Conservation (phyloP, 129 eudicot species). For the Chrysanthemum lavandulifolium region DNA sequence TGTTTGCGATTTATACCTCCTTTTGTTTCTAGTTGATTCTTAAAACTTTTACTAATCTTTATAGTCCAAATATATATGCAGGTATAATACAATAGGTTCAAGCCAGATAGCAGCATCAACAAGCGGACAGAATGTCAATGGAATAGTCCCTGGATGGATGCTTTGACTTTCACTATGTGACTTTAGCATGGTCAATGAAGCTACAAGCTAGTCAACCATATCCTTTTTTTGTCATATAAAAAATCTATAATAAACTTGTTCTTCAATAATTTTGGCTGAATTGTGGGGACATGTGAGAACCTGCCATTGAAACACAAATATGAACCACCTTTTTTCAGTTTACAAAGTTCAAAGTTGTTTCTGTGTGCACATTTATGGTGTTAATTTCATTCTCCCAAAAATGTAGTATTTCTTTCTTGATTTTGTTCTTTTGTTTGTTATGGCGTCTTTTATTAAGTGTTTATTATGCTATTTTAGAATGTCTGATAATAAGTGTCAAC, state of each 20-base stretch:
- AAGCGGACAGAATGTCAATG: constrained; percentile 65
- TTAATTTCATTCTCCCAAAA: constrained; percentile 3
- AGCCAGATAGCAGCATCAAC: constrained; percentile 58
- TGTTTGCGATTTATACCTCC: no score
- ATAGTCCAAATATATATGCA: constrained; percentile 13
- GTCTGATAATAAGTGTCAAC: no score
- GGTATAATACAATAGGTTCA: constrained; percentile 61
- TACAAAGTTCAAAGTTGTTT: constrained; percentile 32
- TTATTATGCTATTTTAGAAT: background rate
- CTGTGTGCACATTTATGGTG: constrained; percentile 23
- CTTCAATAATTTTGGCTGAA: constrained; percentile 33
- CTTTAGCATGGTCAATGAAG: constrained; percentile 27
- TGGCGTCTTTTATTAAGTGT: background rate
- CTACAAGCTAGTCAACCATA: constrained; percentile 28
- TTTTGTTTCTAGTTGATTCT: no score
- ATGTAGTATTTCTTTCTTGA: background rate
- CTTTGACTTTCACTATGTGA: constrained; percentile 37
- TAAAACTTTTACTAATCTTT: background rate
- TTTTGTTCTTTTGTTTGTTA: background rate
- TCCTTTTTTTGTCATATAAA: constrained; percentile 27
- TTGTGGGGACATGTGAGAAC: constrained; percentile 34
- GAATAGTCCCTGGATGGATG: constrained; percentile 90
- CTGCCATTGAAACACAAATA: constrained; percentile 30
- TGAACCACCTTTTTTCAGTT: constrained; percentile 22
- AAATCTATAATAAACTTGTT: constrained; percentile 29